A percentile compares a stretch with the other conserved stretches of the same genome.
Conservation (phyloP, 192 early-diverging fungal genomes). For the Chytriomyces confervae region DNA sequence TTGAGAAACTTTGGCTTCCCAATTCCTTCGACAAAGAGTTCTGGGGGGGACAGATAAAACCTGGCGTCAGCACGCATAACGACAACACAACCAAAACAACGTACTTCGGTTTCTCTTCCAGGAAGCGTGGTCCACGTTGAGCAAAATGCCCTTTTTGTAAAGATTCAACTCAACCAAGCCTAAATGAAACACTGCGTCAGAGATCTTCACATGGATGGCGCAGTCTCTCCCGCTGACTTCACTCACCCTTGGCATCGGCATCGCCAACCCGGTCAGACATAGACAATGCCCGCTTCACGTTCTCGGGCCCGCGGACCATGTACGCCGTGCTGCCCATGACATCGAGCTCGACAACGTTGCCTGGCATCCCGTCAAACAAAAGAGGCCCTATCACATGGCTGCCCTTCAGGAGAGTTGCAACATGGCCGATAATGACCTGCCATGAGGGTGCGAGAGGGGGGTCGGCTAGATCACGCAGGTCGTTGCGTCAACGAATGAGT, state of each 20-base stretch:
- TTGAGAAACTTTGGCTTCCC: background rate
- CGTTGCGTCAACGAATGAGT: too few species aligned
- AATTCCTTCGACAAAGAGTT: background rate
- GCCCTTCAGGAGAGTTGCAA: background rate
- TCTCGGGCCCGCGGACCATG: background rate
- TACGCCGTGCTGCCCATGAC: background rate
- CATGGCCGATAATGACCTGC: background rate
- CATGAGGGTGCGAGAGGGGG: slow-evolving; percentile 2
- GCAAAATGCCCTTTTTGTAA: background rate
- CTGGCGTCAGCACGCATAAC: too few species aligned
- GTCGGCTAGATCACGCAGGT: too few species aligned
- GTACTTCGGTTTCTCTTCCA: slow-evolving; percentile 1
- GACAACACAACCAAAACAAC: too few species aligned
- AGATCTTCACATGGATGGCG: too few species aligned
- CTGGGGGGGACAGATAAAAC: too few species aligned
- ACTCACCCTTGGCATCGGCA: too few species aligned
- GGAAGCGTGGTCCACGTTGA: background rate
- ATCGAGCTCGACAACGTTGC: background rate
- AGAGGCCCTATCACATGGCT: too few species aligned
- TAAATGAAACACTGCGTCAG: background rate
- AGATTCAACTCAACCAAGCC: background rate
- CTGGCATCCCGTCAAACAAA: slow-evolving; percentile 8
- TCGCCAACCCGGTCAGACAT: too few species aligned
- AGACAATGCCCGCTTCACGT: background rate
- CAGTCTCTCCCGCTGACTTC: too few species aligned